Conservation (phyloP, 192 early-diverging fungal genomes). For the Backusella tarrabulga region DNA sequence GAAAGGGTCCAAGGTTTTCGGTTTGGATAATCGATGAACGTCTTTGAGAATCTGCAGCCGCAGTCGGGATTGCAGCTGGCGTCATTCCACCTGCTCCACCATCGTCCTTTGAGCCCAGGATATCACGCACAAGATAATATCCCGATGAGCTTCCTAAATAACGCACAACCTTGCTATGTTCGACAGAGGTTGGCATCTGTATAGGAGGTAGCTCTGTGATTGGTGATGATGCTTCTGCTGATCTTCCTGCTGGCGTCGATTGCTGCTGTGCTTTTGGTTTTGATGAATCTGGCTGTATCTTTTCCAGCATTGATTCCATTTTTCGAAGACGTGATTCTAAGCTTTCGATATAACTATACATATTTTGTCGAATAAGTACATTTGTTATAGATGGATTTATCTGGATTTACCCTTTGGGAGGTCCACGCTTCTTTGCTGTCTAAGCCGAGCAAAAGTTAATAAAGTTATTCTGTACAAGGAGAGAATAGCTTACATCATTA, state of each 20-base stretch:
- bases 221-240: neutral
- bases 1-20: neutral
- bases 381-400: too few relatives aligned
- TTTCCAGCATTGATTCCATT: constrained; percentile 26
- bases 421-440: constrained; percentile 24
- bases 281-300: neutral
- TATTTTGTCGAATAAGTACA: too few relatives aligned
- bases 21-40: neutral
- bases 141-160: constrained; percentile 33
- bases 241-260: too few relatives aligned
- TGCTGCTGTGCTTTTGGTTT: neutral
- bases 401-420: constrained; percentile 27
- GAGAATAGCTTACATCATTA: constrained; percentile 18
- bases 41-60: neutral
- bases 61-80: neutral
- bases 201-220: neutral
- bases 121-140: constrained; percentile 25
- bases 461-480: neutral
- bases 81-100: neutral
- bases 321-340: constrained; percentile 18
- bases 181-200: constrained; percentile 25
- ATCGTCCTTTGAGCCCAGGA: neutral
- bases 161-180: constrained; percentile 17
- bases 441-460: neutral
- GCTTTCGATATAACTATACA: constrained; percentile 23